Evolutionary conservation across 2,329 filamentous ascomycete genomes (phyloP).

Genomic region (Fusarium equiseti): DNA sequence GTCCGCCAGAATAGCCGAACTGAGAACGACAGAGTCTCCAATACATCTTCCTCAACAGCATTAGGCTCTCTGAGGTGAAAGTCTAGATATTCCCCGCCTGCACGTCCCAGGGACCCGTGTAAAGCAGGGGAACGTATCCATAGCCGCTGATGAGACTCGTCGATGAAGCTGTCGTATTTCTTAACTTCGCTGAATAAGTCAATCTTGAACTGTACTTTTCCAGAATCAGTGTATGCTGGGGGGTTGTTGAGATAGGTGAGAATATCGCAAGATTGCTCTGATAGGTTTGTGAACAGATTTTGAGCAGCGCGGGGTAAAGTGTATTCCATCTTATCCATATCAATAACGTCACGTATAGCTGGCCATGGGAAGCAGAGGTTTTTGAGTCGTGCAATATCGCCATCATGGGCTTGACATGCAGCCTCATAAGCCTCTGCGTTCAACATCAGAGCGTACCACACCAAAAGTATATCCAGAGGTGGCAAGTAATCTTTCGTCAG

Average conservation of each 20-base stretch:
- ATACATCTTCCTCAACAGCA: neutral
- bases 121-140: slow-evolving; percentile 32
- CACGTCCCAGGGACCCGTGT: slow-evolving; percentile 4
- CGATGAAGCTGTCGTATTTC: slow-evolving; percentile 7
- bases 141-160: slow-evolving; percentile 14
- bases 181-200: slow-evolving; percentile 26
- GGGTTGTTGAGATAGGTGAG: slow-evolving; percentile 27
- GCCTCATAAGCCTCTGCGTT: slow-evolving; percentile 6
- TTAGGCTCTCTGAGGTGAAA: slow-evolving; percentile 9
- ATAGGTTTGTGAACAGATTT: slow-evolving; percentile 27
- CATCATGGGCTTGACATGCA: slow-evolving; percentile 11
- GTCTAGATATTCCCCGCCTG: slow-evolving; percentile 17
- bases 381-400: neutral
- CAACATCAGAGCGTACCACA: slow-evolving; percentile 32
- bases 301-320: slow-evolving; percentile 17
- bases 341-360: slow-evolving; percentile 28
- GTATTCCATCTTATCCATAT: slow-evolving; percentile 24
- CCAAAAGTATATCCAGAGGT: slow-evolving; percentile 25
- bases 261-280: slow-evolving; percentile 23
- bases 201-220: neutral
- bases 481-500: slow-evolving; percentile 27
- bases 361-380: slow-evolving; percentile 35
- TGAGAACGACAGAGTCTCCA: too few species aligned
- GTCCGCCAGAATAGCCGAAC: too few species aligned
- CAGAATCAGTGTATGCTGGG: slow-evolving; percentile 15